Base-by-base conservation (phyloP, 140 eudicot genomes). In the Bidens hawaiensis region DNA sequence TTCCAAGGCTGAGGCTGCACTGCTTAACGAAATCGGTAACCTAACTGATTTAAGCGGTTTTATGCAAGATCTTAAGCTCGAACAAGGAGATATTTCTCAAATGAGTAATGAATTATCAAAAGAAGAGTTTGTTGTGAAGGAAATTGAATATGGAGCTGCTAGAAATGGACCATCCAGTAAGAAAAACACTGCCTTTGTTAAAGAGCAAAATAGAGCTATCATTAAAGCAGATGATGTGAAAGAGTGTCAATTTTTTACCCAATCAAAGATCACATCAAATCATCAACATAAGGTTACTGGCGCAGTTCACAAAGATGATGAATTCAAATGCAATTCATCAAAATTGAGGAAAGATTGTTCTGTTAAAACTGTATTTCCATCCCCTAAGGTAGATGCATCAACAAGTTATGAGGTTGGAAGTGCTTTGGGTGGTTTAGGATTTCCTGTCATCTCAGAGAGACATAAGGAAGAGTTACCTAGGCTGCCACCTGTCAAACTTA, bases 1-100 rank as follows among this genome's bases (percentile, higher is more conserved):
- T 72, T 40, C 79, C 4, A 82, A 82, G 72, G 95, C 99, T 6
- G 96, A 93, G 79, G 96, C 96, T 63, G 99, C 99, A 30, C 57
- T 93, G 71, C 79, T 78, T 25, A 76, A 65, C 19, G 99, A 93
- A 74, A 62, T 88, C 28, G 72, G 75, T 49, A 82, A 70, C 62
- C 76, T 79, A 9, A 64, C 80, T 1, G 96, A 88, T 74, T 43
- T 82, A 51, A 81, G 78, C 54, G 85, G 86, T 51, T 74, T 76
- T 34, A 69, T 80, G 65, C 67, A 78, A 54, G 85, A 81, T 70
- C 81, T 85, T 23, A 76, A 69, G 13, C 75, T 74, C n/a, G 79
- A 83, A 30, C 81, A 68, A 43, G 67, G 58, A 22, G 50, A 34
- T 9, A 49, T 60, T 63, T 63, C 70, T 12, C 36, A 52, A 26